A percentile compares a stretch with the other conserved stretches of the same genome.
phyloP scores from a whole-genome alignment of 2,329 filamentous ascomycete species.

The Exophiala lecanii-corni region DNA sequence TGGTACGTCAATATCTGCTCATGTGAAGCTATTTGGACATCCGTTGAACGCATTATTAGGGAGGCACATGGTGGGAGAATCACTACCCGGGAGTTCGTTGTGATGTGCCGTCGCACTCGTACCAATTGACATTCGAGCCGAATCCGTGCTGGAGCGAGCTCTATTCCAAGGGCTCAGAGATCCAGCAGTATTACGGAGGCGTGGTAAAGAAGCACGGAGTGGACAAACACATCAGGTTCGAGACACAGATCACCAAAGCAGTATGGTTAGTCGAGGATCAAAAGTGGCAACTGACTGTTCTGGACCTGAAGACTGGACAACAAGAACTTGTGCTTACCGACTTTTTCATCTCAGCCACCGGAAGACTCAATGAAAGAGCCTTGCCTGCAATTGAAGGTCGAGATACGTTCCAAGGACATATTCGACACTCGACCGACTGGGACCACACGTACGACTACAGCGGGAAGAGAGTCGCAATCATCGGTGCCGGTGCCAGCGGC shows the following conservation, averaged over 20 bases:
- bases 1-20: too few relatives aligned
- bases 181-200: conserved; percentile 10
- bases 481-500: conserved; percentile 61
- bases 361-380: background rate
- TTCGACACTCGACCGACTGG: conserved; percentile 59
- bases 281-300: background rate
- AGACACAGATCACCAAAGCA: background rate
- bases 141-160: conserved; percentile 31
- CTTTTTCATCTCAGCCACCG: background rate
- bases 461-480: conserved; percentile 56
- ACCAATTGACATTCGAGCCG: conserved; percentile 46
- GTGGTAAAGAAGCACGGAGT: conserved; percentile 14
- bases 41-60: too few relatives aligned
- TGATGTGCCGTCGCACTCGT: conserved; percentile 45
- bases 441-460: conserved; percentile 48
- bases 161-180: conserved; percentile 14
- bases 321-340: background rate
- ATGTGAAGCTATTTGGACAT: too few relatives aligned
- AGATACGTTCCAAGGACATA: conserved; percentile 53
- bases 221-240: background rate
- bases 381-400: conserved; percentile 55
- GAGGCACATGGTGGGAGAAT: conserved; percentile 28
- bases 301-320: background rate
- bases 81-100: background rate
- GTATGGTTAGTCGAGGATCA: background rate